Percentiles rank a stretch among this genome's conserved stretches.
phyloP scores from a whole-genome alignment of 2,329 filamentous ascomycete species.

The Aureobasidium vineae region DNA sequence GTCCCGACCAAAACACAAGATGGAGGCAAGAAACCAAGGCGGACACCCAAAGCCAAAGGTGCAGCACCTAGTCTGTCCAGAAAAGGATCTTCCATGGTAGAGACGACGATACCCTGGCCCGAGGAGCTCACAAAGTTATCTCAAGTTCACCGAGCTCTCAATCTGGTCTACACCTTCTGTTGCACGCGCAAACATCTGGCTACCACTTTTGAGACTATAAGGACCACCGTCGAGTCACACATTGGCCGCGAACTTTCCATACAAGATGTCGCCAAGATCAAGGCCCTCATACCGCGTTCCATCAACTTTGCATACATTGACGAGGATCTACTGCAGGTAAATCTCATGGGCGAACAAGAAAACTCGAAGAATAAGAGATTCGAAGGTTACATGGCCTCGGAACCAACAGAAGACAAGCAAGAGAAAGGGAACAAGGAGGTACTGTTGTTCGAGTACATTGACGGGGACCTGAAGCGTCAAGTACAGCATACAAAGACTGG shows the following conservation, averaged over 20 bases:
- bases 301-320: constrained; percentile 87
- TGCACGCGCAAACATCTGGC: constrained; percentile 87
- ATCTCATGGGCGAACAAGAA: constrained; percentile 68
- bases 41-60: constrained; percentile 43
- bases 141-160: constrained; percentile 78
- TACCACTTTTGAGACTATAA: constrained; percentile 89
- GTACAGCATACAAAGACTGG: constrained; percentile 70
- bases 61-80: constrained; percentile 38
- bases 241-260: constrained; percentile 67
- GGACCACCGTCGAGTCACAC: constrained; percentile 77
- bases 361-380: constrained; percentile 55
- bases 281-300: constrained; percentile 70
- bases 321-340: constrained; percentile 76
- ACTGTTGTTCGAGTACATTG: constrained; percentile 86
- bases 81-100: constrained; percentile 52
- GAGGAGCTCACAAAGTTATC: constrained; percentile 68
- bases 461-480: constrained; percentile 84
- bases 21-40: constrained; percentile 54
- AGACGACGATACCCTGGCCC: constrained; percentile 66
- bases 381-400: constrained; percentile 42
- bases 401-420: constrained; percentile 40
- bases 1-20: constrained; percentile 58
- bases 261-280: constrained; percentile 80
- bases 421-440: constrained; percentile 59
- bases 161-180: constrained; percentile 92